phyloP scores from a whole-genome alignment of 768 basidiomycete species.

The Mycena galopus region DNA sequence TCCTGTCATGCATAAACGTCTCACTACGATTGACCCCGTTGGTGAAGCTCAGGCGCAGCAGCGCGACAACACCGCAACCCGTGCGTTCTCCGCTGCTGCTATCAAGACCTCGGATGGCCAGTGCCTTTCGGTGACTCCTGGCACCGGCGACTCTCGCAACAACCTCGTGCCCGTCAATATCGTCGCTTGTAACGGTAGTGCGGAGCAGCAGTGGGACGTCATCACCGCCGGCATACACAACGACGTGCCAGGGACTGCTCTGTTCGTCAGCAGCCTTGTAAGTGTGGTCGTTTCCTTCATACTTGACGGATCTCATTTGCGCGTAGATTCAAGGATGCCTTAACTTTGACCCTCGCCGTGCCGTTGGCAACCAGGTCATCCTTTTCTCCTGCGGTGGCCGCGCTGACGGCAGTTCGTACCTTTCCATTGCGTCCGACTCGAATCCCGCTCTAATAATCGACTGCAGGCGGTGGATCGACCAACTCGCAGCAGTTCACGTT shows the following conservation, averaged over 20 bases:
- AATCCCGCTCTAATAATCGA: neutral
- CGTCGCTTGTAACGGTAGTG: slow-evolving; percentile 34
- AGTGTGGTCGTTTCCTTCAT: neutral
- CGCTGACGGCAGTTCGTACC: slow-evolving; percentile 22
- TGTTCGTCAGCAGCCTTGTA: slow-evolving; percentile 36
- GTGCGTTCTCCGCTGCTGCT: slow-evolving; percentile 16
- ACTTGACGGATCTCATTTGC: neutral
- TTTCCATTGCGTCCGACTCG: neutral
- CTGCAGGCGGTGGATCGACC: slow-evolving; percentile 27
- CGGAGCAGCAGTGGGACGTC: slow-evolving; percentile 37
- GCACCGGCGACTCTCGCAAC: slow-evolving; percentile 40
- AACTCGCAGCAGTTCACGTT: slow-evolving; percentile 40
- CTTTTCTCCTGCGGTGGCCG: slow-evolving; percentile 31
- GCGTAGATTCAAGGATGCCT: slow-evolving; percentile 39
- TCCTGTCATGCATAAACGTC: slow-evolving; percentile 22
- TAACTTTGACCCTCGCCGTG: slow-evolving; percentile 40
- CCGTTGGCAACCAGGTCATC: slow-evolving; percentile 38
- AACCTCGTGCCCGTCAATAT: slow-evolving; percentile 37
- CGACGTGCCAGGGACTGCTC: slow-evolving; percentile 33
- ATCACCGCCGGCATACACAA: slow-evolving; percentile 39
- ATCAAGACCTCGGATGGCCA: slow-evolving; percentile 32
- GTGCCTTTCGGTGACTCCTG: slow-evolving; percentile 33
- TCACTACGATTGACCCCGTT: slow-evolving; percentile 26
- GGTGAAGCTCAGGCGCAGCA: slow-evolving; percentile 37
- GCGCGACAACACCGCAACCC: slow-evolving; percentile 38